Evolutionary conservation across 75 land plant genomes (phyloP).

Genomic region (Cupressus sempervirens): DNA sequence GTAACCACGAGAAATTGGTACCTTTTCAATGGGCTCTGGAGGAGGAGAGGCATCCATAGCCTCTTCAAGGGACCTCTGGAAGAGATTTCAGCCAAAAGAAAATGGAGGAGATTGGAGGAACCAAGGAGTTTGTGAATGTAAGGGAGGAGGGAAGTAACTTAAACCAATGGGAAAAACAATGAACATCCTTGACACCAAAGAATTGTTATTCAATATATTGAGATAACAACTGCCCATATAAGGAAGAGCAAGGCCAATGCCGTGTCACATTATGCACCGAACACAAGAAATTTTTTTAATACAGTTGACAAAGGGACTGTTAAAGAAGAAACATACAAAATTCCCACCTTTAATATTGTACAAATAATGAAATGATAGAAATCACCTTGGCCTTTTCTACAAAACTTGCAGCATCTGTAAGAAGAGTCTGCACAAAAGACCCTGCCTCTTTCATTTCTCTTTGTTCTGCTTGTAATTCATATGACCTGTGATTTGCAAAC

Average conservation of each 20-base stretch:
- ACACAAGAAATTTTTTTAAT: neutral
- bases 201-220: neutral
- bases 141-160: no score
- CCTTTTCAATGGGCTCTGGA: no score
- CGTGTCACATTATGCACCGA: neutral
- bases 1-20: no score
- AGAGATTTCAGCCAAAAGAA: no score
- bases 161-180: neutral
- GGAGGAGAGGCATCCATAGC: no score
- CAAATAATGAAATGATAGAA: neutral
- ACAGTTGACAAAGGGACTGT: neutral
- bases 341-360: neutral
- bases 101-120: no score
- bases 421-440: conserved; percentile 34
- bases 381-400: conserved; percentile 58
- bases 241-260: neutral
- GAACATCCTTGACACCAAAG: neutral
- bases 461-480: conserved; percentile 20
- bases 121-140: no score
- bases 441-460: conserved; percentile 31
- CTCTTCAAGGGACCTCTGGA: no score
- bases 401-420: conserved; percentile 28
- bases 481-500: conserved; percentile 22
- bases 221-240: neutral
- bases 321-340: neutral